phyloP scores from a whole-genome alignment of 2,329 filamentous ascomycete species.

The Zymoseptoria passerinii region DNA sequence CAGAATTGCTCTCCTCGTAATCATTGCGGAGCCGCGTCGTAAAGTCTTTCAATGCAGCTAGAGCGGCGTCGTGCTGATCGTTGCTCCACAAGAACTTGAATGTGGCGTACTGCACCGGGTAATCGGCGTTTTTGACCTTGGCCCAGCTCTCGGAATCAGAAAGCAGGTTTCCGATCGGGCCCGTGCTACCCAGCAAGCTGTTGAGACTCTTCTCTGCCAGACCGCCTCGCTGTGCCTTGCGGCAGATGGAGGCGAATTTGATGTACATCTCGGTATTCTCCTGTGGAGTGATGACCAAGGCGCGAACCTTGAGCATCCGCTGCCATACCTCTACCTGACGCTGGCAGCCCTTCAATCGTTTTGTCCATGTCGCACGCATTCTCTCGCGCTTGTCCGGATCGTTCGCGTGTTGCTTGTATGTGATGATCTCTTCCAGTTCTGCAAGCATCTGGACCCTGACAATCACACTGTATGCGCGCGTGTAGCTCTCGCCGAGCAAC shows the following conservation, averaged over 20 bases:
- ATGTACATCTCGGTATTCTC: slow-evolving; percentile 99
- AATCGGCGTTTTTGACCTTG: slow-evolving; percentile 44
- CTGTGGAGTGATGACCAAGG: slow-evolving; percentile 79
- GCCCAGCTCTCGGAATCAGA: slow-evolving; percentile 17
- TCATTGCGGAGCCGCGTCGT: slow-evolving; percentile 53
- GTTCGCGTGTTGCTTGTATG: slow-evolving; percentile 79
- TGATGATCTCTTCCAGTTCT: slow-evolving; percentile 94
- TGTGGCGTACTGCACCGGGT: slow-evolving; percentile 89
- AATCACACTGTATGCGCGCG: slow-evolving; percentile 93
- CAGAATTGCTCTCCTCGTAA: slow-evolving; percentile 36
- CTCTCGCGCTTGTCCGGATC: slow-evolving; percentile 81
- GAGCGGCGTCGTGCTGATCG: slow-evolving; percentile 56
- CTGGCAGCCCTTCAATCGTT: slow-evolving; percentile 85
- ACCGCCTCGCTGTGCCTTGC: slow-evolving; percentile 89
- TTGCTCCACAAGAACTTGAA: slow-evolving; percentile 95
- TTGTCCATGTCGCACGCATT: slow-evolving; percentile 93
- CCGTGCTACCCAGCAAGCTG: slow-evolving; percentile 61
- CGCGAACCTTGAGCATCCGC: slow-evolving; percentile 89
- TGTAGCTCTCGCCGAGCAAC: slow-evolving; percentile 96
- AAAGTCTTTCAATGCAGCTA: slow-evolving; percentile 55
- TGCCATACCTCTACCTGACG: slow-evolving; percentile 98
- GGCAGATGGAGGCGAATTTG: slow-evolving; percentile 96
- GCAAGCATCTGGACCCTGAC: slow-evolving; percentile 98
- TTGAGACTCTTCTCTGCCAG: slow-evolving; percentile 92
- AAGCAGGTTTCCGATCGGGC: slow-evolving; percentile 20